Evolutionary conservation across 805 yeast species (phyloP), one percentile per base, ranked within the genome.

Genomic region (Cyberlindnera xylosilytica): DNA sequence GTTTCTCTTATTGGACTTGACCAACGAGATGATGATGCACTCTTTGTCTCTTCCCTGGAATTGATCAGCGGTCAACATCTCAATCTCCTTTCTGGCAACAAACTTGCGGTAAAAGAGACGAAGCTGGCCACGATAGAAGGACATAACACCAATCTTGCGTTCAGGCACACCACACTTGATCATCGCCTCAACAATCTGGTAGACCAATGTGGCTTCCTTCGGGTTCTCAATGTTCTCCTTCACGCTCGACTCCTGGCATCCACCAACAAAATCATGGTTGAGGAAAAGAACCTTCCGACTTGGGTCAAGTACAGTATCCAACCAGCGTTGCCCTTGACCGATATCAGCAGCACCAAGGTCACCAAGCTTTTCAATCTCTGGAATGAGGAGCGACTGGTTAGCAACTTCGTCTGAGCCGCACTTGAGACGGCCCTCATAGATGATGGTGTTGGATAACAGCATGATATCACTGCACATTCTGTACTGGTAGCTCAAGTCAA

Each of bases 31-130:
- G 6, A 93, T 79, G 13, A 93, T 78, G 57, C 96, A 86, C 24
- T 87, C 91, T 56, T 91, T 93, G 62, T 93, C 99, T 42, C 97
- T 73, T 0, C 99, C 99, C 64, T 93, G 99, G 56, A 85, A 91
- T 57, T 84, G 87, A 62, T 93, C 99, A 0, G 97, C 98, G 0
- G 99, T 93, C 43, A 91, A 68, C 24, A 87, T 73, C 52, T 93
- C 98, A 23, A 93, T 63, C 1, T 69, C 74, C 8, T 66, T 59
- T 19, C 63, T 53, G 13, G 49, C 58, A 31, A 45, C 53, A 46
- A 60, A 60, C 24, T 50, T 47, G 32, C 58, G 54, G 34, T 61
- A 57, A 32, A 84, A 63, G n/a, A 73, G 58, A 24, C 72, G 58
- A 24, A 89, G 62, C 58, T 93, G 99, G 0, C 90, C 87, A 29